Conservation (phyloP, 768 basidiomycete species). For the Lanmaoa rubissima region DNA sequence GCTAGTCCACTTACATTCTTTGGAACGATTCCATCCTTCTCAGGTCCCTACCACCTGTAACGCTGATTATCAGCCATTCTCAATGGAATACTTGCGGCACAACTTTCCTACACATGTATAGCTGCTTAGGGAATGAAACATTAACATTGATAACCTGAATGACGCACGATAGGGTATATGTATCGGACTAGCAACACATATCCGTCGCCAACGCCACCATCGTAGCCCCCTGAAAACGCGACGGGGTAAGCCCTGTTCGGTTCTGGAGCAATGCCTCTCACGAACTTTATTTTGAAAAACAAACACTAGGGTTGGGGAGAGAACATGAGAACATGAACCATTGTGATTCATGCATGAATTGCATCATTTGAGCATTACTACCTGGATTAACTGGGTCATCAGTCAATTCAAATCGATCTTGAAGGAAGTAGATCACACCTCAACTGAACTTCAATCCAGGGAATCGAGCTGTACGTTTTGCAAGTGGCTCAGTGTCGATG, state of each 20-base stretch:
- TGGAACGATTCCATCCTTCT: constrained; percentile 79
- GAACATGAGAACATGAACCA: too few species aligned
- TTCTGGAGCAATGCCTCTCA: constrained; percentile 69
- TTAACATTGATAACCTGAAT: neutral
- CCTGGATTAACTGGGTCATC: constrained; percentile 26
- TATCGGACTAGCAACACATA: constrained; percentile 68
- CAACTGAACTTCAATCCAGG: constrained; percentile 66
- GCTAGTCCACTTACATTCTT: constrained; percentile 64
- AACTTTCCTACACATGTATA: constrained; percentile 72
- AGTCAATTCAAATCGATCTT: neutral
- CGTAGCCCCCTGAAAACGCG: constrained; percentile 86
- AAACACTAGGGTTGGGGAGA: too few species aligned
- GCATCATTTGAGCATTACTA: constrained; percentile 71
- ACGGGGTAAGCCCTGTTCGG: constrained; percentile 77
- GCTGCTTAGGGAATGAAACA: constrained; percentile 40
- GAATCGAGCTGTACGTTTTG: constrained; percentile 79
- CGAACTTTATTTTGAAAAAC: constrained; percentile 45
- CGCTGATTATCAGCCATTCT: neutral
- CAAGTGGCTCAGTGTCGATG: constrained; percentile 13
- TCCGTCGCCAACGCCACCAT: constrained; percentile 80
- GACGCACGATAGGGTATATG: neutral
- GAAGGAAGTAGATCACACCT: constrained; percentile 38
- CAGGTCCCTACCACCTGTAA: constrained; percentile 76
- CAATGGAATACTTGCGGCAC: too few species aligned
- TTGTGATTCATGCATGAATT: constrained; percentile 74